These are phyloP conservation scores for Hanseniaspora jakobsenii DNA, from an alignment of 805 yeast genomes.

Conservation along the genomic window DNA sequence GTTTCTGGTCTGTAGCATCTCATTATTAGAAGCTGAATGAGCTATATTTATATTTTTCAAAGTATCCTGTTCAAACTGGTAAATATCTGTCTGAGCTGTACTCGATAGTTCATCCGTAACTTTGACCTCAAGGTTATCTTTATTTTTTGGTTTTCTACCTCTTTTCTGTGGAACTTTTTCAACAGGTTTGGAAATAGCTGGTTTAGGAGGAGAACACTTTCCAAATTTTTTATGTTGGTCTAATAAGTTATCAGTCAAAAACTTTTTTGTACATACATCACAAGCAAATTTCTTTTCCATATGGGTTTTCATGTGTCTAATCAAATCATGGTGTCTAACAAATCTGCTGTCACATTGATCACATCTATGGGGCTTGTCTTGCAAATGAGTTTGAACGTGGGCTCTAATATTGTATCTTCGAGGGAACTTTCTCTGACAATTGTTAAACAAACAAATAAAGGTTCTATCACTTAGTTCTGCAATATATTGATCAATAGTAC, in stretches of 20 bases:
- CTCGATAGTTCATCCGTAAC: background rate
- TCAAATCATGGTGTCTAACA: conserved; percentile 89
- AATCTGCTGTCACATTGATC: conserved; percentile 64
- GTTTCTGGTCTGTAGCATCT: too few species aligned
- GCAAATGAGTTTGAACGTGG: conserved; percentile 90
- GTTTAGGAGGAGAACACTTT: too few species aligned
- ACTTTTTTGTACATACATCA: conserved; percentile 82
- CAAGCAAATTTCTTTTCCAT: conserved; percentile 59
- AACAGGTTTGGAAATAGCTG: too few species aligned
- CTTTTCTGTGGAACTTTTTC: too few species aligned
- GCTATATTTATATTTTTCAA: too few species aligned
- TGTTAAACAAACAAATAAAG: conserved; percentile 61
- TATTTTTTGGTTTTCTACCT: conserved; percentile 44
- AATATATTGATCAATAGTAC: conserved; percentile 73
- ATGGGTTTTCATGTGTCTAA: conserved; percentile 83
- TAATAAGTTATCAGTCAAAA: conserved; percentile 80
- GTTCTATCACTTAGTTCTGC: conserved; percentile 66
- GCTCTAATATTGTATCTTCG: conserved; percentile 86
- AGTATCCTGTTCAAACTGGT: too few species aligned
- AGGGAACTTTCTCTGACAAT: conserved; percentile 73
- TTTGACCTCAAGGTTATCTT: conserved; percentile 10
- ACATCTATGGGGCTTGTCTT: conserved; percentile 87
- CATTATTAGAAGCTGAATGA: too few species aligned
- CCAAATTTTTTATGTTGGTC: conserved; percentile 66
- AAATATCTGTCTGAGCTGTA: background rate